Base-by-base conservation (phyloP, 2,329 filamentous ascomycete genomes). In the Ceratocystis variospora region DNA sequence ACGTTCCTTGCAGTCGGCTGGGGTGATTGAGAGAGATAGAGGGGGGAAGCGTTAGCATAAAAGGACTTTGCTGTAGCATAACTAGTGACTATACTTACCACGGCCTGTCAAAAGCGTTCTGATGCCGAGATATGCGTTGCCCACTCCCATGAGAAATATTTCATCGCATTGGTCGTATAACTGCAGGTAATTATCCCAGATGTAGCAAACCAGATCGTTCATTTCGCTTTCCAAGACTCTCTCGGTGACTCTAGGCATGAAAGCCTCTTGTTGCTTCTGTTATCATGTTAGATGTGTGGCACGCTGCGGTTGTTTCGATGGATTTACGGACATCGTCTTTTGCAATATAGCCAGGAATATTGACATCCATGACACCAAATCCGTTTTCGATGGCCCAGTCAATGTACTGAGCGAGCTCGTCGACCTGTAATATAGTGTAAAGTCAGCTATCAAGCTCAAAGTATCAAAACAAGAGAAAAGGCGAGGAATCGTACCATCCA, bases 181-280 rank as follows among this genome's bases (percentile, higher is more conserved):
- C 78, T 96, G 89, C 22, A 99, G 85, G 72, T 96, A 96, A 73
- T 99, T 99, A 71, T 96, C 92, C 94, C 94, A 99, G 15, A 99
- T 79, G 72, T 96, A 97, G 68, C 83, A 85, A 3, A 93, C 84
- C 10, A 96, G 78, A 68, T 93, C 86, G 69, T 88, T 85, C 0
- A 83, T 86, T 74, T 83, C 83, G 65, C 79, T 78, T 69, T 87
- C 80, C 6, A 84, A 72, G 0, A 75, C 75, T 63, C 74, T 76
- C 70, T 82, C 82, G 37, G 76, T 76, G 33, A 76, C 74, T 1
- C 74, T 72, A 0, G 79, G 77, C 1, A 76, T 79, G 68, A 76
- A 80, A 1, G 79, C 72, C 45, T 83, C 80, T 12, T 75, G 75
- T 68, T 75, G 75, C 68, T 83, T 81, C 75, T 80, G 61, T 66